Conservation (phyloP, 2,329 filamentous ascomycete genomes). For the Penicillium sp. region DNA sequence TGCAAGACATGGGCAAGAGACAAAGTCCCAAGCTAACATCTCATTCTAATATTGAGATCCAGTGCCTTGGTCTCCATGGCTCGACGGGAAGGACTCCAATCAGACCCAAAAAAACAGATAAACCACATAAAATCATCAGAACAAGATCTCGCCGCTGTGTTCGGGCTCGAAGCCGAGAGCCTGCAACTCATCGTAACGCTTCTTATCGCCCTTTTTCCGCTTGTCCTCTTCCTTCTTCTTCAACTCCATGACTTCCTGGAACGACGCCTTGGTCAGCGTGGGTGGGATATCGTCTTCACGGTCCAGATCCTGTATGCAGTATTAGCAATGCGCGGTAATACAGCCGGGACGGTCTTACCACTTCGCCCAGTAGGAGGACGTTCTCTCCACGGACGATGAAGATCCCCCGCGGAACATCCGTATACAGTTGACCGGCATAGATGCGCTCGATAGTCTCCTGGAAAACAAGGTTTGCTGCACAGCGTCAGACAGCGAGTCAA, state of each 20-base stretch:
- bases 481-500: slow-evolving; percentile 2
- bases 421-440: slow-evolving; percentile 73
- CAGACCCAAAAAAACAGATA: background rate
- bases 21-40: background rate
- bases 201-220: slow-evolving; percentile 74
- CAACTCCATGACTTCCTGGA: slow-evolving; percentile 69
- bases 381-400: slow-evolving; percentile 96
- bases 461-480: slow-evolving; percentile 84
- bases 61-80: background rate
- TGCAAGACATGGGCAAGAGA: background rate
- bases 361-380: slow-evolving; percentile 91
- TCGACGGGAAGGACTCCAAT: background rate
- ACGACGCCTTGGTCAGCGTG: slow-evolving; percentile 66
- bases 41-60: background rate
- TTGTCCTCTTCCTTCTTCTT: slow-evolving; percentile 70
- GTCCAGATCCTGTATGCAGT: slow-evolving; percentile 70
- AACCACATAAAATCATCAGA: slow-evolving; percentile 47
- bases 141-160: slow-evolving; percentile 71
- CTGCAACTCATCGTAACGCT: slow-evolving; percentile 68
- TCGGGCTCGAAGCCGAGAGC: slow-evolving; percentile 87
- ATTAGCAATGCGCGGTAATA: slow-evolving; percentile 1
- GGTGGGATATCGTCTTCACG: slow-evolving; percentile 83
- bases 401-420: slow-evolving; percentile 81
- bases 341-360: slow-evolving; percentile 48
- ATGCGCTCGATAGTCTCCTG: slow-evolving; percentile 90